These are phyloP conservation scores for Trichaptum fuscoviolaceum DNA, from an alignment of 768 basidiomycete genomes.

Conservation along the genomic window DNA sequence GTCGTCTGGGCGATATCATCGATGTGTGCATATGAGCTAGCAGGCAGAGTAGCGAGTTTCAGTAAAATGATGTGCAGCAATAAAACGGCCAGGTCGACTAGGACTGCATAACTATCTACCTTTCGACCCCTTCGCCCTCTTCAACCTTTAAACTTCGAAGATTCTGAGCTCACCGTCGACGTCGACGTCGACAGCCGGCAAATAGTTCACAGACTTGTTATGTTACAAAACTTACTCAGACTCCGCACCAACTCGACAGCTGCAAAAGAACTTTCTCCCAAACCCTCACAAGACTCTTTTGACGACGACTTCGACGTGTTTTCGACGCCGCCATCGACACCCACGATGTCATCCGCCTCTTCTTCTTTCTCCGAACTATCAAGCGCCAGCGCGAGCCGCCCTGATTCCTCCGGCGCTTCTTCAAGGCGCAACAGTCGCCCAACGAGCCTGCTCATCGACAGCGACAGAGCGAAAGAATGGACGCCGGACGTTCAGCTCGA, in stretches of 20 bases:
- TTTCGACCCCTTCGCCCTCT: background rate
- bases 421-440: constrained; percentile 22
- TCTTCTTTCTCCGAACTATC: constrained; percentile 3
- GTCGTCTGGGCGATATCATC: constrained; percentile 1
- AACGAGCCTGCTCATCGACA: constrained; percentile 39
- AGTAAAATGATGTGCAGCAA: background rate
- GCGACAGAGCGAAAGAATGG: constrained; percentile 31
- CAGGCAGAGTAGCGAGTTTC: background rate
- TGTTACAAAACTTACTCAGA: background rate
- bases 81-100: background rate
- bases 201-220: background rate
- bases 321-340: constrained; percentile 12
- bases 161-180: background rate
- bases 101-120: background rate
- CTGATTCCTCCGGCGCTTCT: constrained; percentile 1
- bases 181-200: background rate
- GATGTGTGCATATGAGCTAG: background rate
- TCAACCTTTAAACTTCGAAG: background rate
- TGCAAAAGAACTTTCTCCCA: background rate
- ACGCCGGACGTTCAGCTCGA: constrained; percentile 22
- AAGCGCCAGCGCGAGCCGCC: background rate
- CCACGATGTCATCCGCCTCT: constrained; percentile 4
- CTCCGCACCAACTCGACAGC: background rate
- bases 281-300: background rate
- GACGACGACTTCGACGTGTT: constrained; percentile 4